Percentiles rank a stretch among this genome's conserved stretches.
These are phyloP conservation scores for Macrotyloma uniflorum DNA, from an alignment of 306 rosid species.

Conservation along the genomic window DNA sequence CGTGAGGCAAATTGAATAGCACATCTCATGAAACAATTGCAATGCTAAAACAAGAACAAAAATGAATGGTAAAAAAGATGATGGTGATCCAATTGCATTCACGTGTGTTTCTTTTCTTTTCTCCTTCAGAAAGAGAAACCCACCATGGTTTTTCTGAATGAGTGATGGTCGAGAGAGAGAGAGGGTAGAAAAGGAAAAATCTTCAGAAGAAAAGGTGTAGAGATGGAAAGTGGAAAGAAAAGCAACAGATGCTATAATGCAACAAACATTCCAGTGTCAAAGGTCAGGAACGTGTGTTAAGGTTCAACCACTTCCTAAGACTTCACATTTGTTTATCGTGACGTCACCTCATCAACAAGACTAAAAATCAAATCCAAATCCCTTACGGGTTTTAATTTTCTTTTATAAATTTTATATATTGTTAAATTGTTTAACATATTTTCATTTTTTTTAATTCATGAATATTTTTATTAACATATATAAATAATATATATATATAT, in stretches of 20 bases:
- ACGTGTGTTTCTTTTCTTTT: constrained; percentile 1
- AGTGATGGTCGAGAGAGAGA: background rate
- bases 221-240: background rate
- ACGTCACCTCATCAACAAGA: too few species aligned
- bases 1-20: background rate
- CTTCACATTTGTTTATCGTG: too few species aligned
- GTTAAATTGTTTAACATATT: too few species aligned
- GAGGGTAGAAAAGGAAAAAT: background rate
- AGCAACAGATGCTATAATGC: background rate
- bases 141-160: constrained; percentile 36
- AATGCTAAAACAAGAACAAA: background rate
- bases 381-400: too few species aligned
- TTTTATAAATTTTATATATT: too few species aligned
- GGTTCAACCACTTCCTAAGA: background rate
- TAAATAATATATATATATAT: too few species aligned
- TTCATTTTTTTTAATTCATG: too few species aligned
- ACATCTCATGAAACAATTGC: background rate
- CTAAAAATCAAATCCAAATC: too few species aligned
- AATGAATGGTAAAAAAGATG: background rate
- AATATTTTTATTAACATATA: too few species aligned
- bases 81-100: background rate
- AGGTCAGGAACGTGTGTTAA: background rate
- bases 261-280: background rate
- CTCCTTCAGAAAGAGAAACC: constrained; percentile 8
- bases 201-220: background rate